Percentiles rank a stretch among this genome's conserved stretches.
phyloP scores from a whole-genome alignment of 2,329 filamentous ascomycete genomes.

The Drechmeria coniospora region DNA sequence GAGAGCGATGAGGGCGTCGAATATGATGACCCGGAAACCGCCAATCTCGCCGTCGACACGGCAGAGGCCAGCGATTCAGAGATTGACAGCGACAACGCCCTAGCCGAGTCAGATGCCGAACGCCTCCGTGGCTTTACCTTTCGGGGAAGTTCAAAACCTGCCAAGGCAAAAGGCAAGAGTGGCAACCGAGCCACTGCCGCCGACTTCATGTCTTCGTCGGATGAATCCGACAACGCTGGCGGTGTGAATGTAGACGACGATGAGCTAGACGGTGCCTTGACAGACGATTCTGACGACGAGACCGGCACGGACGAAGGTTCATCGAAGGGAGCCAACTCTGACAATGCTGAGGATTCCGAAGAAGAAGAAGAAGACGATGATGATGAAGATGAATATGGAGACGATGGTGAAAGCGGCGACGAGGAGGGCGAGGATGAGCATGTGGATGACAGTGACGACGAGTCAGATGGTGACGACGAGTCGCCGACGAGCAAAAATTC shows the following conservation, averaged over 20 bases:
- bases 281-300: constrained; percentile 19
- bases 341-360: constrained; percentile 20
- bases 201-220: constrained; percentile 39
- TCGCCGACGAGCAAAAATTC: constrained; percentile 7
- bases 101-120: constrained; percentile 75
- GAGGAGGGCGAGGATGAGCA: too few species aligned
- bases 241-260: constrained; percentile 17
- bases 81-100: constrained; percentile 52
- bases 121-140: constrained; percentile 60
- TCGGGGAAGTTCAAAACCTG: constrained; percentile 39
- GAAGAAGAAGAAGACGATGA: constrained; percentile 20
- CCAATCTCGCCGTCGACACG: constrained; percentile 37
- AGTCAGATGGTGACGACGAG: too few species aligned
- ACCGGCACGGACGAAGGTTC: constrained; percentile 24
- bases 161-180: constrained; percentile 16
- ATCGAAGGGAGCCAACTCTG: too few species aligned
- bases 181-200: constrained; percentile 33
- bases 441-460: constrained; percentile 14
- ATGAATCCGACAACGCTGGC: constrained; percentile 20
- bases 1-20: constrained; percentile 30
- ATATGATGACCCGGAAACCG: constrained; percentile 41
- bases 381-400: constrained; percentile 16
- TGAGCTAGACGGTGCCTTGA: constrained; percentile 19
- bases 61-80: constrained; percentile 38
- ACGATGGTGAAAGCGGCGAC: constrained; percentile 17